Percentiles rank a stretch among this genome's conserved stretches.
phyloP scores from a whole-genome alignment of 2,329 filamentous ascomycete genomes.

The Davidsoniella virescens region DNA sequence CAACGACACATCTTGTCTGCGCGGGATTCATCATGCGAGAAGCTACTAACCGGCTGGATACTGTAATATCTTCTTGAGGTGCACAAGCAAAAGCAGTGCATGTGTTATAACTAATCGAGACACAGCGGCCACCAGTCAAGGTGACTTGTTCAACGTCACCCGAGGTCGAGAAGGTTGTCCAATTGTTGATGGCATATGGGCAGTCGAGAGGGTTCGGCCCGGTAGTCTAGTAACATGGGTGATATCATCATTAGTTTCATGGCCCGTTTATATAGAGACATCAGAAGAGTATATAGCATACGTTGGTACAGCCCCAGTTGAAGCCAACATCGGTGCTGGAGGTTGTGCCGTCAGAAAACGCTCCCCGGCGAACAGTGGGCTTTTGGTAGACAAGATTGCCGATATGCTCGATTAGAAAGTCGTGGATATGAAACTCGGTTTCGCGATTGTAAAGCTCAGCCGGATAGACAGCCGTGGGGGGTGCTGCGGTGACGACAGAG shows the following conservation, averaged over 20 bases:
- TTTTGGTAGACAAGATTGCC: background rate
- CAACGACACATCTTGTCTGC: slow-evolving; percentile 7
- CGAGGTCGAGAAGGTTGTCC: slow-evolving; percentile 2
- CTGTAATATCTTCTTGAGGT: slow-evolving; percentile 4
- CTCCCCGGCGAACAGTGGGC: background rate
- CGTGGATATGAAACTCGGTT: background rate
- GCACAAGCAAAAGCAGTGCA: slow-evolving; percentile 12
- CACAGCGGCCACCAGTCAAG: slow-evolving; percentile 7
- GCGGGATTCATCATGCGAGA: slow-evolving; percentile 10
- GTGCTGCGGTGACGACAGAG: background rate
- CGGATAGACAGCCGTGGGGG: background rate
- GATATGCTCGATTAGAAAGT: background rate
- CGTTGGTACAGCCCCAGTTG: slow-evolving; percentile 12
- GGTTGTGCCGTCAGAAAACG: background rate
- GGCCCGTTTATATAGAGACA: background rate
- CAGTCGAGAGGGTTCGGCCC: slow-evolving; percentile 11
- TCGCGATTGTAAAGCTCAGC: background rate
- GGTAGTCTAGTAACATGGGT: slow-evolving; percentile 1
- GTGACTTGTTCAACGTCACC: background rate
- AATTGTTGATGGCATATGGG: slow-evolving; percentile 8
- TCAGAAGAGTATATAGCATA: background rate
- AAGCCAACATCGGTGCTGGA: slow-evolving; percentile 4
- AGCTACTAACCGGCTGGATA: slow-evolving; percentile 6
- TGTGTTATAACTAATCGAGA: slow-evolving; percentile 6
- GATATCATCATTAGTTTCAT: background rate